Evolutionary conservation across 768 basidiomycete species (phyloP).

Genomic region (Termitomyces sp.): DNA sequence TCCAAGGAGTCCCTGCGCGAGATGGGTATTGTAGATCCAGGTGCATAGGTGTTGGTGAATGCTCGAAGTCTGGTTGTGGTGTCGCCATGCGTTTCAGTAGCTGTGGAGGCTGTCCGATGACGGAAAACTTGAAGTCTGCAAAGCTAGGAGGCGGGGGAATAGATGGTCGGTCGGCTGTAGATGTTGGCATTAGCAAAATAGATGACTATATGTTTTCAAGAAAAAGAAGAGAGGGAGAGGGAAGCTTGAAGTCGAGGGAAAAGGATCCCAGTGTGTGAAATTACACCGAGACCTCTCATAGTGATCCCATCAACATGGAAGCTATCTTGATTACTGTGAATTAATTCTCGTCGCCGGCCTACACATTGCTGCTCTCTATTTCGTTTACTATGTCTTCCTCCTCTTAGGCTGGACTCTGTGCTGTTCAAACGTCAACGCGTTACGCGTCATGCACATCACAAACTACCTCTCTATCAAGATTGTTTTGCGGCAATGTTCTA

Average conservation of each 20-base stretch:
- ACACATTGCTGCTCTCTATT: neutral
- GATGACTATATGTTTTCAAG: neutral
- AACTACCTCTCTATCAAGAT: neutral
- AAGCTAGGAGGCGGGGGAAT: slow-evolving; percentile 6
- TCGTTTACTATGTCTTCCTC: no score
- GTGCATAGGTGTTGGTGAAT: slow-evolving; percentile 2
- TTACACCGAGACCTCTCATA: no score
- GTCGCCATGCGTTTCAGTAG: slow-evolving; percentile 6
- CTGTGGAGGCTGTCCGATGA: slow-evolving; percentile 10
- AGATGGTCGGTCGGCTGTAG: neutral
- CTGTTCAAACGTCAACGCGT: neutral
- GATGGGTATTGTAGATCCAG: slow-evolving; percentile 11
- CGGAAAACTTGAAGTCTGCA: slow-evolving; percentile 7
- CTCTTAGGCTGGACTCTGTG: neutral
- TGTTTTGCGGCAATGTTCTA: neutral
- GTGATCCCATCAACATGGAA: neutral
- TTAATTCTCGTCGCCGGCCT: no score
- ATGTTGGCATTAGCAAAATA: neutral
- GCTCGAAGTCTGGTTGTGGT: slow-evolving; percentile 1
- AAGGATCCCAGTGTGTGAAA: neutral
- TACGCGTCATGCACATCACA: neutral
- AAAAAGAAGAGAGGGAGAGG: neutral
- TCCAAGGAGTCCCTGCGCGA: neutral
- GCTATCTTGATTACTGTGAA: neutral
- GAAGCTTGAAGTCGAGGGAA: no score